These are phyloP conservation scores for Tilletia indica DNA, from an alignment of 1,284 basidiomycete genomes.

Conservation along the genomic window DNA sequence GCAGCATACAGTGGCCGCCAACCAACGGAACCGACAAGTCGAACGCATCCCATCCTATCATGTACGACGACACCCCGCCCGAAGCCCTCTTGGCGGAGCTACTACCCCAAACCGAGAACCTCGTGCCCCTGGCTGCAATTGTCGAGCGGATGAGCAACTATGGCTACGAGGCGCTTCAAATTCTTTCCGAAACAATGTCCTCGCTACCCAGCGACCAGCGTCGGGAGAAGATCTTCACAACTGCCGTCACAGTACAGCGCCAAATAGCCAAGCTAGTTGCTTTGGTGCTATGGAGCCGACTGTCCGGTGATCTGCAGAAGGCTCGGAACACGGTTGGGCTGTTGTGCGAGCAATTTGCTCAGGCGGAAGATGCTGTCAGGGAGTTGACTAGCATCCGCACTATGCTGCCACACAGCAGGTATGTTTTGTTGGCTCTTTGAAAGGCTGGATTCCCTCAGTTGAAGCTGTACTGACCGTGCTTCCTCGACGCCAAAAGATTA, in stretches of 20 bases:
- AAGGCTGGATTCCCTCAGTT: not conserved
- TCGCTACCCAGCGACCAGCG: constrained; percentile 76
- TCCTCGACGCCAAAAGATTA: constrained; percentile 61
- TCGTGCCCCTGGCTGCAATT: constrained; percentile 71
- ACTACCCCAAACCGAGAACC: constrained; percentile 71
- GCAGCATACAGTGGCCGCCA: not conserved
- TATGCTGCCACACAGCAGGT: constrained; percentile 56
- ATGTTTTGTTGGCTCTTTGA: constrained; percentile 11
- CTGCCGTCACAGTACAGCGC: constrained; percentile 81
- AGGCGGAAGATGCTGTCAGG: constrained; percentile 71
- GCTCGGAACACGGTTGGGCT: constrained; percentile 48
- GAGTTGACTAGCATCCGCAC: constrained; percentile 69
- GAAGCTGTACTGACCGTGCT: constrained; percentile 21
- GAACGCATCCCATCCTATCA: not conserved
- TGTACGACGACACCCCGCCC: constrained; percentile 27
- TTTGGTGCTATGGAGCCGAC: constrained; percentile 38
- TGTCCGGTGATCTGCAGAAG: constrained; percentile 31
- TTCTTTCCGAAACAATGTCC: constrained; percentile 85
- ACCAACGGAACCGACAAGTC: constrained; percentile 1
- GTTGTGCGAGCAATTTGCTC: constrained; percentile 65
- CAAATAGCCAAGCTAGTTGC: constrained; percentile 80
- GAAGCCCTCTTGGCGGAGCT: constrained; percentile 69
- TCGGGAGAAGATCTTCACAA: constrained; percentile 78
- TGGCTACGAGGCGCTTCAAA: constrained; percentile 77
- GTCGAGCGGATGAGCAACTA: constrained; percentile 73